These are phyloP conservation scores for Draba incana DNA, from an alignment of 345 rosid genomes.

Conservation along the genomic window DNA sequence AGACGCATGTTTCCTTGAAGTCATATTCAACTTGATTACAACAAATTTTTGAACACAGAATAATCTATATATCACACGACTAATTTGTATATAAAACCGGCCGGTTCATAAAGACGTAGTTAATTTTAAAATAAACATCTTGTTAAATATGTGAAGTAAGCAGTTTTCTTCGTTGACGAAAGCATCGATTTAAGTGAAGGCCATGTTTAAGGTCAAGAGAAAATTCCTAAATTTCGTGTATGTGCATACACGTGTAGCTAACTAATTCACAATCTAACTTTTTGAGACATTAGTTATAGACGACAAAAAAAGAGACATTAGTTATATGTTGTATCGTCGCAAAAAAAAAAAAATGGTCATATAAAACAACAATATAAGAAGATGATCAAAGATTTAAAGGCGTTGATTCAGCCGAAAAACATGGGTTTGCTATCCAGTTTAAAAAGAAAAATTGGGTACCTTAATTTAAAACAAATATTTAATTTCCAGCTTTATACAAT, in stretches of 20 bases:
- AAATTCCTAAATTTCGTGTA: constrained; percentile 19
- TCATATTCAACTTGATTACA: not conserved
- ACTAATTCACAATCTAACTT: constrained; percentile 27
- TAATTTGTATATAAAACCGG: not conserved
- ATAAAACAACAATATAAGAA: constrained; percentile 6
- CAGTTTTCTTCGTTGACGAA: constrained; percentile 3
- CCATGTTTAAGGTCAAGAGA: constrained; percentile 3
- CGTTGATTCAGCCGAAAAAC: constrained; percentile 40
- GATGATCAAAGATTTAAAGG: constrained; percentile 1
- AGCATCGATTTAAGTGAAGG: constrained; percentile 16
- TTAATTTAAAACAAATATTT: not conserved
- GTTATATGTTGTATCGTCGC: constrained; percentile 26
- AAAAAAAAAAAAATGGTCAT: not conserved
- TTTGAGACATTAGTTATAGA: constrained; percentile 36
- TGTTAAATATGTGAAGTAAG: not conserved
- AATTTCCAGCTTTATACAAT: constrained; percentile 19
- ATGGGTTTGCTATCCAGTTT: constrained; percentile 31
- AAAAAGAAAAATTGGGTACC: not conserved
- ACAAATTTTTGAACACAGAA: not conserved
- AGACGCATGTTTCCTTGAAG: too few relatives aligned
- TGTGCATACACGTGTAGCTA: constrained; percentile 37
- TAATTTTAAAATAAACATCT: not conserved
- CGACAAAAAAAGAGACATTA: too few relatives aligned
- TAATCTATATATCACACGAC: not conserved
- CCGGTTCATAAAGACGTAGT: not conserved